Percentiles rank a stretch among this genome's conserved stretches.
phyloP scores from a whole-genome alignment of 1,284 basidiomycete genomes.

The Papiliotrema fonsecae region DNA sequence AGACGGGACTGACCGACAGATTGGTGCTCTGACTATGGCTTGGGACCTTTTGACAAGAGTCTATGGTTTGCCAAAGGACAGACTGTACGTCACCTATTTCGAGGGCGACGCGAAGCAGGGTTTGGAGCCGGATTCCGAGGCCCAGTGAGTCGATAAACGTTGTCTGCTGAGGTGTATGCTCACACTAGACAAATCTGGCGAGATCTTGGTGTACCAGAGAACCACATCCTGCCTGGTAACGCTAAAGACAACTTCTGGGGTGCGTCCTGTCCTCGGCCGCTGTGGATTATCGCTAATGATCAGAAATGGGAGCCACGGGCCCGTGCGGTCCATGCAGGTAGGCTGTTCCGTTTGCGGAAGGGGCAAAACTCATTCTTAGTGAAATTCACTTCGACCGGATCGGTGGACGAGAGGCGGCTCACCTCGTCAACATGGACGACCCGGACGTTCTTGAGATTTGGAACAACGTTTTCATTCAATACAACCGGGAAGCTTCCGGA shows the following conservation, averaged over 20 bases:
- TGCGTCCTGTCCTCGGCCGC: slow-evolving; percentile 31
- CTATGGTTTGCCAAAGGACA: slow-evolving; percentile 81
- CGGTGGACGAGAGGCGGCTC: slow-evolving; percentile 78
- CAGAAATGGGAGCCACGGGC: slow-evolving; percentile 97
- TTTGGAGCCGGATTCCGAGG: slow-evolving; percentile 85
- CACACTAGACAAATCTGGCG: slow-evolving; percentile 66
- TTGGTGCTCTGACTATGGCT: slow-evolving; percentile 86
- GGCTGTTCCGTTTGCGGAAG: slow-evolving; percentile 14
- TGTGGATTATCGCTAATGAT: background rate
- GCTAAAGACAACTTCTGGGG: slow-evolving; percentile 99
- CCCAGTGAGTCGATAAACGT: slow-evolving; percentile 47
- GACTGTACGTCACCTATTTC: slow-evolving; percentile 96
- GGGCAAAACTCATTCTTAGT: slow-evolving; percentile 51
- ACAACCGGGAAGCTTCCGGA: slow-evolving; percentile 88
- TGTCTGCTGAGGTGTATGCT: background rate
- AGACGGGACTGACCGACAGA: slow-evolving; percentile 51
- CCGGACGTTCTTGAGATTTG: slow-evolving; percentile 96
- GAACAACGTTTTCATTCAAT: slow-evolving; percentile 99
- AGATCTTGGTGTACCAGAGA: slow-evolving; percentile 76
- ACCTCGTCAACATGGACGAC: slow-evolving; percentile 91
- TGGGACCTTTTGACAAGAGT: slow-evolving; percentile 88
- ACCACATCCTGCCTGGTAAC: slow-evolving; percentile 88
- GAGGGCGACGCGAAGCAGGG: slow-evolving; percentile 84
- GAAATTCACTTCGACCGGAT: slow-evolving; percentile 97
- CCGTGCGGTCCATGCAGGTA: slow-evolving; percentile 95